A percentile compares a stretch with the other conserved stretches of the same genome.
Conservation (phyloP, 1,139 yeast genomes). For the Arxiozyma telluris region DNA sequence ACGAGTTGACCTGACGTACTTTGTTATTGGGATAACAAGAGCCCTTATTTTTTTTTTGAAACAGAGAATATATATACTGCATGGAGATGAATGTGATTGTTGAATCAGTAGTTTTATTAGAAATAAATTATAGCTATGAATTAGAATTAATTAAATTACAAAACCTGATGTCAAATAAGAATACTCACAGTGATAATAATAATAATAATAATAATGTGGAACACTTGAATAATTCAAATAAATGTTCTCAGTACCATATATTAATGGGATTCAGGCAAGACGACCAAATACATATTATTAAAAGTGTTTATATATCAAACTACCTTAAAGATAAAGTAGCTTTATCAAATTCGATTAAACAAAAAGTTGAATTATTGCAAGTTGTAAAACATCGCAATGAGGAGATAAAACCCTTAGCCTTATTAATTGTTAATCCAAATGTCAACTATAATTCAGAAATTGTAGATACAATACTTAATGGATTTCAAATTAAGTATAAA, state of each 20-base stretch:
- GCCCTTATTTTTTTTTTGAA: no score
- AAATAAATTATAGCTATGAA: slow-evolving; percentile 1
- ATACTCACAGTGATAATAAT: background rate
- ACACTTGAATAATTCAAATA: background rate
- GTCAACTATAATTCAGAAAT: background rate
- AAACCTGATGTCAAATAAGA: no score
- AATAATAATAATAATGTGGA: background rate
- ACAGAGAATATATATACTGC: background rate
- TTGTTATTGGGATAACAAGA: no score
- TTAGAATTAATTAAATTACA: background rate
- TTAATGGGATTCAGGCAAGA: background rate
- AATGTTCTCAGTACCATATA: background rate
- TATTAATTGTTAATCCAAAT: background rate
- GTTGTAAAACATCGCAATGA: background rate
- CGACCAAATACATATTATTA: background rate
- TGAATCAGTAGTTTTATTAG: background rate
- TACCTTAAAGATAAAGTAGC: background rate
- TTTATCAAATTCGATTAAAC: background rate
- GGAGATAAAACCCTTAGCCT: background rate
- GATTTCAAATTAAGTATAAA: background rate
- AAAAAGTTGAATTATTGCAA: background rate
- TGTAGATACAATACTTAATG: background rate
- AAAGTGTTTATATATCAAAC: background rate
- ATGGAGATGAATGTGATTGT: background rate
- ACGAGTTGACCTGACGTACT: no score